These are phyloP conservation scores for Waitea zeae DNA, from an alignment of 1,284 basidiomycete genomes.

Conservation along the genomic window DNA sequence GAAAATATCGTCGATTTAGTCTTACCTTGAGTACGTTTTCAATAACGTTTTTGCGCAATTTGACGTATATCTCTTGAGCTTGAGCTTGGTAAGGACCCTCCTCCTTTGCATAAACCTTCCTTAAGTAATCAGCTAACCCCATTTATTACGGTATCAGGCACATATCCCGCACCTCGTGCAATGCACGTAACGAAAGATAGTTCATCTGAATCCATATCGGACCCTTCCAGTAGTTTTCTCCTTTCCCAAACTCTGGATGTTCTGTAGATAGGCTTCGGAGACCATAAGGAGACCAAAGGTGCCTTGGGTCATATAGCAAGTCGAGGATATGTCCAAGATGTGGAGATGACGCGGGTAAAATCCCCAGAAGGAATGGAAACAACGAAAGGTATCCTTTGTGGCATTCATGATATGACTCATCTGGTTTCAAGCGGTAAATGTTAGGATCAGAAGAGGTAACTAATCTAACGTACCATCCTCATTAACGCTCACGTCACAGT, in stretches of 20 bases:
- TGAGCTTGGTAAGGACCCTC: constrained; percentile 67
- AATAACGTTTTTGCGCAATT: constrained; percentile 69
- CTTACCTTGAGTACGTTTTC: constrained; percentile 72
- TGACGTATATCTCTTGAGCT: constrained; percentile 63
- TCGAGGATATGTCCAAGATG: constrained; percentile 70
- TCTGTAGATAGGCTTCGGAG: constrained; percentile 72
- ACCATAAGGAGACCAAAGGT: constrained; percentile 85
- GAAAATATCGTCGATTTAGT: background rate
- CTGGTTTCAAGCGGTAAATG: constrained; percentile 20
- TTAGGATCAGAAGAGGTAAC: background rate
- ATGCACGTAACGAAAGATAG: constrained; percentile 65
- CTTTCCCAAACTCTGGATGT: constrained; percentile 78
- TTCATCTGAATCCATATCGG: constrained; percentile 97
- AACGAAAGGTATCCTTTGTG: constrained; percentile 86
- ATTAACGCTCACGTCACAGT: constrained; percentile 79
- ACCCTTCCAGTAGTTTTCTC: constrained; percentile 93
- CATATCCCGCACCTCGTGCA: constrained; percentile 42
- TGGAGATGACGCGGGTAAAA: constrained; percentile 60
- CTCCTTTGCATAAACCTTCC: constrained; percentile 61
- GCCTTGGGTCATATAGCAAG: constrained; percentile 59
- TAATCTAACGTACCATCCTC: constrained; percentile 43
- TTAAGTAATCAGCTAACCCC: background rate
- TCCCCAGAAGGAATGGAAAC: constrained; percentile 77
- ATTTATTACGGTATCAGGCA: constrained; percentile 1
- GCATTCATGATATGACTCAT: constrained; percentile 82